Conservation (phyloP, 2,329 filamentous ascomycete species). For the Orbilia brochopaga region DNA sequence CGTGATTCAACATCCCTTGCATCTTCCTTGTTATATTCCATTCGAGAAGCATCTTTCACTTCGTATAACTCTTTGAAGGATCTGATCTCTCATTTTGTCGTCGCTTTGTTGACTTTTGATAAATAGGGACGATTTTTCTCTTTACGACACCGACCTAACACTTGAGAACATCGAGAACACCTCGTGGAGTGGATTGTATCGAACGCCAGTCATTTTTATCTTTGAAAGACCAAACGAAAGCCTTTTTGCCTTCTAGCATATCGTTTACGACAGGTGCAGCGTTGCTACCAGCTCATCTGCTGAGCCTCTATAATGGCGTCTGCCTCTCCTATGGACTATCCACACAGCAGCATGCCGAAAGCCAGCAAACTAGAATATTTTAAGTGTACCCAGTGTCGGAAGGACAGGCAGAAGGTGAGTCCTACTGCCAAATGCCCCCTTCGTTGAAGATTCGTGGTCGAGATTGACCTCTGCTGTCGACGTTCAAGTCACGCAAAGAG, state of each 20-base stretch:
- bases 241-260: no score
- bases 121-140: no score
- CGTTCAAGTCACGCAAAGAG: slow-evolving; percentile 29
- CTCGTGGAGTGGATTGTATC: no score
- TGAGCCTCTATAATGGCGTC: slow-evolving; percentile 31
- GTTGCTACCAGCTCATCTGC: no score
- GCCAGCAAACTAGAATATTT: slow-evolving; percentile 49
- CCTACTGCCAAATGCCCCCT: background rate
- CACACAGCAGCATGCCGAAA: slow-evolving; percentile 42
- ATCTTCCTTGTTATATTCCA: slow-evolving; percentile 1
- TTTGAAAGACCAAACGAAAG: no score
- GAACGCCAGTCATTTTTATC: no score
- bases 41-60: slow-evolving; percentile 8
- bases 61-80: background rate
- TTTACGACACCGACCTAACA: no score
- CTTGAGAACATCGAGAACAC: no score
- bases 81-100: no score
- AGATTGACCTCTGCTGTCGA: slow-evolving; percentile 2
- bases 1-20: slow-evolving; percentile 36
- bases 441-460: background rate
- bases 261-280: slow-evolving; percentile 7
- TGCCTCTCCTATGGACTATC: slow-evolving; percentile 24
- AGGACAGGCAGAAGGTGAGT: slow-evolving; percentile 49
- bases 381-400: slow-evolving; percentile 48
- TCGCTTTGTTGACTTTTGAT: no score